phyloP scores from a whole-genome alignment of 805 yeast genomes.

The Wickerhamomyces alni region DNA sequence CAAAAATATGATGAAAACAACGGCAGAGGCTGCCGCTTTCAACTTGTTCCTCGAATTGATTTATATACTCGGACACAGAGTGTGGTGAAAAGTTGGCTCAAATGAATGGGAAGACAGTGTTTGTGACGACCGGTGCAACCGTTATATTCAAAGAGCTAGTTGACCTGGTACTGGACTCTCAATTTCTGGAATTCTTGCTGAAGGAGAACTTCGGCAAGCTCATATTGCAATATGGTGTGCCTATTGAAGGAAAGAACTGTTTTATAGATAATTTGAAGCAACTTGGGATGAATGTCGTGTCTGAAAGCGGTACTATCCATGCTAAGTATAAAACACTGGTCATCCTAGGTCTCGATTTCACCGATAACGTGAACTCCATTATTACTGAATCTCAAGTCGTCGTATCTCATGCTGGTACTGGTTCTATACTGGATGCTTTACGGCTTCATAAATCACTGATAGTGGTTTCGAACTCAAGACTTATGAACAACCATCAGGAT shows the following conservation, averaged over 20 bases:
- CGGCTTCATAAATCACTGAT: slow-evolving; percentile 51
- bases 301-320: neutral
- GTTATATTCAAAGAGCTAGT: slow-evolving; percentile 68
- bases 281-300: neutral
- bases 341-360: slow-evolving; percentile 43
- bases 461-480: slow-evolving; percentile 60
- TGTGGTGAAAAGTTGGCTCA: no score
- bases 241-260: slow-evolving; percentile 20
- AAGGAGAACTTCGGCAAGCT: slow-evolving; percentile 33
- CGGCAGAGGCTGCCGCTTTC: no score
- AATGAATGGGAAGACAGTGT: slow-evolving; percentile 14
- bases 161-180: slow-evolving; percentile 28
- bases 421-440: slow-evolving; percentile 79
- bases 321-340: slow-evolving; percentile 11
- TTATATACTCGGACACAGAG: no score
- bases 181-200: slow-evolving; percentile 32
- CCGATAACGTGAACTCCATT: slow-evolving; percentile 32
- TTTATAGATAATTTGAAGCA: slow-evolving; percentile 2
- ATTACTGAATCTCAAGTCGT: slow-evolving; percentile 51
- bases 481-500: slow-evolving; percentile 86
- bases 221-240: slow-evolving; percentile 57
- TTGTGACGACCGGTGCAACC: slow-evolving; percentile 90
- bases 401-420: slow-evolving; percentile 88
- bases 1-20: no score
- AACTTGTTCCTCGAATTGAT: no score